These are phyloP conservation scores for Purpureocillium lavendulum DNA, from an alignment of 2,329 filamentous ascomycete species.

Conservation along the genomic window DNA sequence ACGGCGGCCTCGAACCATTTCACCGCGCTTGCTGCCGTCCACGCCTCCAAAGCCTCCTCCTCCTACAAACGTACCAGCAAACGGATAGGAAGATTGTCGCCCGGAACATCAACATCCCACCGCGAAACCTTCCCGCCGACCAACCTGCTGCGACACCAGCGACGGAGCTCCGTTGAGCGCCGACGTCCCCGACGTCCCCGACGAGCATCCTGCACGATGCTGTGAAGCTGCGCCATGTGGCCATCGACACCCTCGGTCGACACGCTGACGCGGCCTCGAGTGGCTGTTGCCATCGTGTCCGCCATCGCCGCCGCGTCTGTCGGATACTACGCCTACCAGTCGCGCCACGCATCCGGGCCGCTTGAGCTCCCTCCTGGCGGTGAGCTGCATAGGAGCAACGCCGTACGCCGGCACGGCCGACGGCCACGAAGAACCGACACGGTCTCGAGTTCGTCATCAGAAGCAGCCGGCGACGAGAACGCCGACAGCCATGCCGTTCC, in stretches of 20 bases:
- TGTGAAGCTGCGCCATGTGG: slow-evolving; percentile 33
- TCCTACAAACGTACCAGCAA: too few relatives aligned
- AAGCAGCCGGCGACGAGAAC: slow-evolving; percentile 37
- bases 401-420: slow-evolving; percentile 45
- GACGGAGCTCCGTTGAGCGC: neutral
- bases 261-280: slow-evolving; percentile 43
- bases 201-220: slow-evolving; percentile 19
- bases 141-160: neutral
- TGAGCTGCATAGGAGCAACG: slow-evolving; percentile 57
- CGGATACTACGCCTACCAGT: slow-evolving; percentile 49
- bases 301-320: slow-evolving; percentile 47
- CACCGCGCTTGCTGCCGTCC: too few relatives aligned
- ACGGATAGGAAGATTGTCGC: too few relatives aligned
- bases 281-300: slow-evolving; percentile 48
- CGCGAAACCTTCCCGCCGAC: too few relatives aligned
- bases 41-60: too few relatives aligned
- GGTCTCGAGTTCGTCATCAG: slow-evolving; percentile 33
- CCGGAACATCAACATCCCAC: too few relatives aligned
- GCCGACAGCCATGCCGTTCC: slow-evolving; percentile 19
- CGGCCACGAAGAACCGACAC: slow-evolving; percentile 23
- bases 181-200: neutral
- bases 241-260: slow-evolving; percentile 41
- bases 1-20: too few relatives aligned
- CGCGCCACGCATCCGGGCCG: slow-evolving; percentile 15
- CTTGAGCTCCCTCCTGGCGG: slow-evolving; percentile 16